phyloP scores from a whole-genome alignment of 2,329 filamentous ascomycete species.

The Cryphonectria japonica region DNA sequence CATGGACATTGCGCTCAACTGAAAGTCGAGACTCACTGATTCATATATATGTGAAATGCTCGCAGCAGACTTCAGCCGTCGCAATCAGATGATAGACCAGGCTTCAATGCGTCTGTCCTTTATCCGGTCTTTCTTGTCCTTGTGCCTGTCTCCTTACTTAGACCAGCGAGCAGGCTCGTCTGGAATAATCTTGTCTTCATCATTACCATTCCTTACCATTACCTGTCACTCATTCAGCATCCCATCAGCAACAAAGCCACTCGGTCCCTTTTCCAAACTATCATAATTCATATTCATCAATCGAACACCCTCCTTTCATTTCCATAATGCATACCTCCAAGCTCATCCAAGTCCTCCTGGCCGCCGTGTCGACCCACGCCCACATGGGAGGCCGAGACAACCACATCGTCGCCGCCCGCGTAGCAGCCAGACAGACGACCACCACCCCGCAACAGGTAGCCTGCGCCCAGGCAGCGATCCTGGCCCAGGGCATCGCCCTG shows the following conservation, averaged over 20 bases:
- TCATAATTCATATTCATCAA: not conserved
- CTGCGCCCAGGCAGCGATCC: conserved; percentile 31
- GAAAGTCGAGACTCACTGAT: not conserved
- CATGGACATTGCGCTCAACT: not conserved
- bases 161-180: conserved; percentile 20
- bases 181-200: conserved; percentile 8
- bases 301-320: not conserved
- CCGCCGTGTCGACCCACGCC: conserved; percentile 1
- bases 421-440: conserved; percentile 1
- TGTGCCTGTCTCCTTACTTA: not conserved
- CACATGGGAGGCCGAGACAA: not conserved
- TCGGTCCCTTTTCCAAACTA: not conserved
- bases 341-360: conserved; percentile 16
- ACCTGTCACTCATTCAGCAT: conserved; percentile 18
- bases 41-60: not conserved
- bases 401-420: not conserved
- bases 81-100: not conserved
- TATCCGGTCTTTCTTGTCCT: not conserved
- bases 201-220: conserved; percentile 1
- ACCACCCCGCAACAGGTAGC: not conserved
- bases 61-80: not conserved
- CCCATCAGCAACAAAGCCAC: conserved; percentile 6
- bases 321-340: conserved; percentile 14
- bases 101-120: not conserved
- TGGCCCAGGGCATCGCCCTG: conserved; percentile 33